Conservation (phyloP, 2,329 filamentous ascomycete species). For the Stachybotrys echinatus region DNA sequence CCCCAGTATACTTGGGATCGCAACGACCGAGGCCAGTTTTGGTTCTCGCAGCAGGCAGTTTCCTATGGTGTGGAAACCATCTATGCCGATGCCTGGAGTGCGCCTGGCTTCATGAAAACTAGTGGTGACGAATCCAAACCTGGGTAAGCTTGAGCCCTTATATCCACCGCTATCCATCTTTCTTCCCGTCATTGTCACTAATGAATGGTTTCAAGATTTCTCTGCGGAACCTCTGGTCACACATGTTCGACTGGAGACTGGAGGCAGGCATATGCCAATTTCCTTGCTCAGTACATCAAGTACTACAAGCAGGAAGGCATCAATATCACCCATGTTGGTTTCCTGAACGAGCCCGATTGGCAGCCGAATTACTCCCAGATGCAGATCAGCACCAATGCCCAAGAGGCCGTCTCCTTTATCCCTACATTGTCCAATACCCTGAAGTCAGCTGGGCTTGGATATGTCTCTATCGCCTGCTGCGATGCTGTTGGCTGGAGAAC, state of each 20-base stretch:
- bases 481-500: constrained; percentile 34
- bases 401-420: constrained; percentile 43
- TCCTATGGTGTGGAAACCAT: constrained; percentile 30
- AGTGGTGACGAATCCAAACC: constrained; percentile 26
- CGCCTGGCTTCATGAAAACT: constrained; percentile 44
- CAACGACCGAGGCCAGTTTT: constrained; percentile 45
- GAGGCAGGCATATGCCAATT: constrained; percentile 42
- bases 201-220: too few relatives aligned
- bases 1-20: constrained; percentile 40
- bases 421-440: constrained; percentile 34
- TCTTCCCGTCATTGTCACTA: neutral
- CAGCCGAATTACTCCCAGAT: constrained; percentile 30
- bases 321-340: constrained; percentile 39
- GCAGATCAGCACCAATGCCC: constrained; percentile 23
- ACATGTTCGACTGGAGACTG: constrained; percentile 37
- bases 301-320: constrained; percentile 38
- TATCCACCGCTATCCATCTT: neutral
- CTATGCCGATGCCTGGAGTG: constrained; percentile 40
- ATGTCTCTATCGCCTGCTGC: constrained; percentile 28
- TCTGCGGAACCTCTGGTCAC: constrained; percentile 33
- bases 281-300: constrained; percentile 41
- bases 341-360: constrained; percentile 33
- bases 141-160: constrained; percentile 8
- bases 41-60: constrained; percentile 42
- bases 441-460: constrained; percentile 5